Evolutionary conservation across 2,329 filamentous ascomycete genomes (phyloP).

Genomic region (Chrysoporthe puriensis): DNA sequence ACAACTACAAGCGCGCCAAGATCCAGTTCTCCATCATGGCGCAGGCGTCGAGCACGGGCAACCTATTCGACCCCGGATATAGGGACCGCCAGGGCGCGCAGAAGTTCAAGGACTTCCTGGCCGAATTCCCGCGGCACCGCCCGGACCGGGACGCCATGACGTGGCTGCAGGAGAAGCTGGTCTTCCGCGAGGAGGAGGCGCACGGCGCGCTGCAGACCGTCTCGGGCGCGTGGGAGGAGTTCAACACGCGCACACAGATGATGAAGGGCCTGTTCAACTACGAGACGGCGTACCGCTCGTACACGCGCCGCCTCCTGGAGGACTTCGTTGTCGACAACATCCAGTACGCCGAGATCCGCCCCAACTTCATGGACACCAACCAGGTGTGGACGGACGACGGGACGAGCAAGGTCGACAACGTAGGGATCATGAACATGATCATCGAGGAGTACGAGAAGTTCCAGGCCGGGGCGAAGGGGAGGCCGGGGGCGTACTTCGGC

Average conservation of each 20-base stretch:
- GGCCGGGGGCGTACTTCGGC: constrained; percentile 46
- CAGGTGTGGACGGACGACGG: constrained; percentile 55
- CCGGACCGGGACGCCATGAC: constrained; percentile 39
- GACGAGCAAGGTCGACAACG: constrained; percentile 46
- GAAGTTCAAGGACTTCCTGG: constrained; percentile 47
- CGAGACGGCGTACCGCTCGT: constrained; percentile 57
- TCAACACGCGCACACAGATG: constrained; percentile 54
- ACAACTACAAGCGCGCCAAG: constrained; percentile 57
- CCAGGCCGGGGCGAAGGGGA: constrained; percentile 10
- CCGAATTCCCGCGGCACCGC: constrained; percentile 39
- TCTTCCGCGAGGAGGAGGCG: constrained; percentile 64
- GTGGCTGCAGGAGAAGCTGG: constrained; percentile 66
- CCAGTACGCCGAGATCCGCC: constrained; percentile 64
- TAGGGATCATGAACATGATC: constrained; percentile 56
- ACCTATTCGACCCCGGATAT: constrained; percentile 57
- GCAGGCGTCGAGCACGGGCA: constrained; percentile 38
- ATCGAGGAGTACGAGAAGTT: constrained; percentile 52
- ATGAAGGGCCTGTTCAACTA: constrained; percentile 66
- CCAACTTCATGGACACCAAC: constrained; percentile 61
- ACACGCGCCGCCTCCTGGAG: constrained; percentile 57
- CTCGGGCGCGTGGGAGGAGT: constrained; percentile 60
- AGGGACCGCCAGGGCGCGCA: constrained; percentile 45
- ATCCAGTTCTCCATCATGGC: constrained; percentile 63
- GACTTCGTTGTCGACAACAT: constrained; percentile 60
- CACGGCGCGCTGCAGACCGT: constrained; percentile 55